phyloP scores from a whole-genome alignment of 108 stramenopile species.

The Cyclostephanos invisitatus region DNA sequence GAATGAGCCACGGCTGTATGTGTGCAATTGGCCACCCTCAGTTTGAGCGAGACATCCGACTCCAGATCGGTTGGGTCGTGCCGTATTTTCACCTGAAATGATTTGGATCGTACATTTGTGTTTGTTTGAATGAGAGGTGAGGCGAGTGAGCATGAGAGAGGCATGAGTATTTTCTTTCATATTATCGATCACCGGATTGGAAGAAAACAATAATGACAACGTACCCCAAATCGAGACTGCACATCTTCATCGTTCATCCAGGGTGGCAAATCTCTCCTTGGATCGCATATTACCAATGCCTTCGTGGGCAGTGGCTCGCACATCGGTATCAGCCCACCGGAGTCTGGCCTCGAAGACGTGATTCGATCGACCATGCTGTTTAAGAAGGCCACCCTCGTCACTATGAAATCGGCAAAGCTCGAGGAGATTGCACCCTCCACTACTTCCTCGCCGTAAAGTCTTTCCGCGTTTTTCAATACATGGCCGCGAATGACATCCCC shows the following conservation, averaged over 20 bases:
- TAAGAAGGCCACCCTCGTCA: constrained; percentile 65
- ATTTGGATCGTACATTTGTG: background rate
- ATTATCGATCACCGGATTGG: background rate
- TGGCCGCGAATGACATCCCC: constrained; percentile 65
- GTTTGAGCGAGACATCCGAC: constrained; percentile 80
- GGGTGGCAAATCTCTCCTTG: constrained; percentile 43
- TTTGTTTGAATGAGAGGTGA: background rate
- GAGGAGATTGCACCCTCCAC: constrained; percentile 13
- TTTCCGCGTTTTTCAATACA: constrained; percentile 56
- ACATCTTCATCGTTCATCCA: constrained; percentile 34
- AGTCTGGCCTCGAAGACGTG: constrained; percentile 65
- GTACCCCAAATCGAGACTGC: constrained; percentile 34
- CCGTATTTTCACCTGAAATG: constrained; percentile 42
- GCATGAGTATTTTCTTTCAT: background rate
- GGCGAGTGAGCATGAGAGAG: background rate
- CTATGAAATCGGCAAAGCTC: constrained; percentile 49
- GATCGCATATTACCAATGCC: constrained; percentile 83
- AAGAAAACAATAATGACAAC: background rate
- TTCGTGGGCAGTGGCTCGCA: constrained; percentile 83
- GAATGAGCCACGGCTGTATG: constrained; percentile 88
- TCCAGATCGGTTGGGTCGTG: constrained; percentile 53
- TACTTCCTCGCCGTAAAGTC: constrained; percentile 10
- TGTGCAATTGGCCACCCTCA: constrained; percentile 90
- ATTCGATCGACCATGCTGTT: constrained; percentile 94
- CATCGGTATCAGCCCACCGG: constrained; percentile 64